These are phyloP conservation scores for Colletotrichum musicola DNA, from an alignment of 2,329 filamentous ascomycete genomes.

Conservation along the genomic window DNA sequence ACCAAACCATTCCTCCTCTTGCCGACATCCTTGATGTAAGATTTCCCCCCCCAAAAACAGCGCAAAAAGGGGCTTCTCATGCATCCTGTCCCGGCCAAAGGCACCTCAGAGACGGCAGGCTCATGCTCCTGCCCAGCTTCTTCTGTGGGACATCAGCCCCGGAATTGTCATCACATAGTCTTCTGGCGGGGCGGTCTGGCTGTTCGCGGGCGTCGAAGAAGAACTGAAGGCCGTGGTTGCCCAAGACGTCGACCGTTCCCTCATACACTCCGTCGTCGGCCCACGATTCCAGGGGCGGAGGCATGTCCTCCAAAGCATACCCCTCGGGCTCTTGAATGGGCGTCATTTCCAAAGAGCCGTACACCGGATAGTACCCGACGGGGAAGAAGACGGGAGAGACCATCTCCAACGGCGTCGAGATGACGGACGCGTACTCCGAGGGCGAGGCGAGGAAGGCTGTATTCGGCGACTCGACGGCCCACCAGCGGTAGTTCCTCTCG, in stretches of 20 bases:
- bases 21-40: neutral
- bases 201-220: neutral
- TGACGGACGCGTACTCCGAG: conserved; percentile 22
- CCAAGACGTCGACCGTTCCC: neutral
- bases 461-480: conserved; percentile 16
- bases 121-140: conserved; percentile 47
- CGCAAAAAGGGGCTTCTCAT: neutral
- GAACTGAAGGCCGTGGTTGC: conserved; percentile 31
- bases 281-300: neutral
- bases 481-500: conserved; percentile 15
- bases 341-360: conserved; percentile 1
- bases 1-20: neutral
- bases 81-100: conserved; percentile 43
- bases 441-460: conserved; percentile 6
- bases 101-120: conserved; percentile 47
- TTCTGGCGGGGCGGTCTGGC: neutral
- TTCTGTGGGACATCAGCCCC: neutral
- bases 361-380: conserved; percentile 16
- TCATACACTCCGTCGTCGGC: neutral
- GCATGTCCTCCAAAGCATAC: neutral
- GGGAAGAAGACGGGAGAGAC: conserved; percentile 51
- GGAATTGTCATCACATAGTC: neutral
- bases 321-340: neutral
- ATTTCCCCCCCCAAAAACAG: too few species aligned
- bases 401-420: conserved; percentile 45